Base-by-base conservation (phyloP, 2,329 filamentous ascomycete genomes). In the Clarireedia paspali region DNA sequence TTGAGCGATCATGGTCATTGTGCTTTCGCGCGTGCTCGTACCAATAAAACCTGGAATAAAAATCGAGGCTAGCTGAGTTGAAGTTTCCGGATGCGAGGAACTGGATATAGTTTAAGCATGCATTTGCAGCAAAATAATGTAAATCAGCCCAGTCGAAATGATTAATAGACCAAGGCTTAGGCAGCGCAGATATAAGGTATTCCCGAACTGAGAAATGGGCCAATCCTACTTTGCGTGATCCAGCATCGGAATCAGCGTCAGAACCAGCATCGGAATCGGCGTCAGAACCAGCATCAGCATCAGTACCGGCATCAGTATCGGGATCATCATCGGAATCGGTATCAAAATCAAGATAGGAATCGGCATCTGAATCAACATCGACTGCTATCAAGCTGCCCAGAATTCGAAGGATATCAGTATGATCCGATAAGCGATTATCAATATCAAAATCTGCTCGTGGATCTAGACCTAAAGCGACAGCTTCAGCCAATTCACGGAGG, bases 41-140 rank as follows among this genome's bases (percentile, higher is more conserved):
- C 12, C 23, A 57, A 58, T 48, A 26, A 45, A 3, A 34, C 54
- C 15, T 36, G 53, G 17, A 47, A 45, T 40, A 57, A 58, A 40
- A 30, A 30, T 3, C 7, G 27, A 30, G 27, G 27, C 10, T 10
- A 10, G 0, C 27, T 3, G 10, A 30, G 2, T 9, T 40, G 9
- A 4, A 40, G 14, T n/a, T 40, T 17, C 24, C 5, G 12, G 23
- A 23, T 3, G 4, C 6, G 3, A 30, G 7, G 5, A 12, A 23
- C 10, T 30, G 3, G 4, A 51, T 51, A 14, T 51, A 51, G 17
- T 51, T 51, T 4, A 44, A 14, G 24, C 49, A 51, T 15, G 36
- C 38, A 14, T 30, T 26, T 27, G 40, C 20, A 10, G 49, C 24
- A 2, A 51, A 44, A 6, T 30, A 12, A 4, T 44, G 23, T 42